Percentiles rank a stretch among this genome's conserved stretches.
Conservation (phyloP, 768 basidiomycete genomes). For the Calvatia gigantea region DNA sequence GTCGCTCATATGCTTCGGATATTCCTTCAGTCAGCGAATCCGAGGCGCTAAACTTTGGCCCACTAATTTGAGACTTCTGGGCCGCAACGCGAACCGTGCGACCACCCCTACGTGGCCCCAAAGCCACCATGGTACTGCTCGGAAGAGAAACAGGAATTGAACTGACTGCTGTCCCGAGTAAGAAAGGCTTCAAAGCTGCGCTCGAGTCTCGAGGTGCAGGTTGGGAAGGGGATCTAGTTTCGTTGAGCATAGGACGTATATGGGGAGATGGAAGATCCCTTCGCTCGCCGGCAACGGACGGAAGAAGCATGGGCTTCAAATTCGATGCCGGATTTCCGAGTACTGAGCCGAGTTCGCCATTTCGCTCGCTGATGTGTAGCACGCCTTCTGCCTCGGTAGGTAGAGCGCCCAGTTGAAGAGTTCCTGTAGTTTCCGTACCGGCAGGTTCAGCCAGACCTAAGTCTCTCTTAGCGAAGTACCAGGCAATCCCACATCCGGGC, state of each 20-base stretch:
- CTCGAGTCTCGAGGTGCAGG: conserved; percentile 9
- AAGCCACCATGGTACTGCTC: conserved; percentile 22
- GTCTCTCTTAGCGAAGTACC: not conserved
- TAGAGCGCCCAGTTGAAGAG: not conserved
- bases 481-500: conserved; percentile 7
- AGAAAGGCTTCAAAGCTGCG: conserved; percentile 26
- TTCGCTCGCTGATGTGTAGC: no score
- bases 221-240: not conserved
- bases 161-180: conserved; percentile 29
- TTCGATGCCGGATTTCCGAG: not conserved
- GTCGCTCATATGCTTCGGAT: conserved; percentile 33
- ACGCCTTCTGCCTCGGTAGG: not conserved
- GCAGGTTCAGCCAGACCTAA: conserved; percentile 11
- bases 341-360: no score
- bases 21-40: conserved; percentile 19
- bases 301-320: conserved; percentile 25
- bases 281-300: conserved; percentile 14
- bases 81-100: conserved; percentile 20
- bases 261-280: not conserved
- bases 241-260: not conserved
- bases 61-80: conserved; percentile 28
- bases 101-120: conserved; percentile 25
- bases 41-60: conserved; percentile 19
- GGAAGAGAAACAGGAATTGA: conserved; percentile 21
- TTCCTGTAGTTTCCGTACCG: not conserved